Evolutionary conservation across 2,329 filamentous ascomycete species (phyloP), one percentile per base, ranked within the genome.

Genomic region (Beauveria pseudobassiana): DNA sequence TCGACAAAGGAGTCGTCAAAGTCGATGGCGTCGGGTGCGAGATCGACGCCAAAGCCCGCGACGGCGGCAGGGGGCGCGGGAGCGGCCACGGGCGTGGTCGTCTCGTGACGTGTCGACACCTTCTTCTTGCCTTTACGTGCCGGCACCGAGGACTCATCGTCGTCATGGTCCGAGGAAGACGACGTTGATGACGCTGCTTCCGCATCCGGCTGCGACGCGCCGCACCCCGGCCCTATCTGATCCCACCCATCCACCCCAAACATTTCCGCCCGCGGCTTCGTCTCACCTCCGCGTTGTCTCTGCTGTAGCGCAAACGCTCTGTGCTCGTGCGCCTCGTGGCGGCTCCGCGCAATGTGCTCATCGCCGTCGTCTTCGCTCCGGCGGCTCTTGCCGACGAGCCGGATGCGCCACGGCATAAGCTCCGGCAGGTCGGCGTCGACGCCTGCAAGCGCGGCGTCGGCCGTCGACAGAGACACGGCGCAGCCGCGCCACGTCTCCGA

Each of bases 401-500:
- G 48, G 65, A 88, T 75, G 55, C 75, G 78, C 86, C 86, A 88
- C 0, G 82, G 77, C 1, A 75, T 69, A 42, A 88, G 76, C 4
- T 70, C 73, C 0, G 86, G 86, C 1, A 85, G 80, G 14, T 72
- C 71, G 62, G 87, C 82, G 26, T 81, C 77, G 2, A 87, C 73
- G 1, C 80, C 80, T 1, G 81, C 77, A 59, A 83, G 85, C 5
- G 78, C 78, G 3, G 85, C 81, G 67, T 87, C 83, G 0, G 84
- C 87, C 0, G 84, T 88, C 3, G 86, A 88, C 5, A 89, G 78
- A 0, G 79, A 80, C 43, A 89, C 73, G 64, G 80, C 82, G 69
- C 83, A 82, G 71, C 83, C 80, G 34, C 75, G 76, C 86, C 86
- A 89, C 0, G 80, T 83, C 73, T 89, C 86, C 0, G 82, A 84